Base-by-base conservation (phyloP, 805 yeast species). In the Wickerhamiella alocasiicola region DNA sequence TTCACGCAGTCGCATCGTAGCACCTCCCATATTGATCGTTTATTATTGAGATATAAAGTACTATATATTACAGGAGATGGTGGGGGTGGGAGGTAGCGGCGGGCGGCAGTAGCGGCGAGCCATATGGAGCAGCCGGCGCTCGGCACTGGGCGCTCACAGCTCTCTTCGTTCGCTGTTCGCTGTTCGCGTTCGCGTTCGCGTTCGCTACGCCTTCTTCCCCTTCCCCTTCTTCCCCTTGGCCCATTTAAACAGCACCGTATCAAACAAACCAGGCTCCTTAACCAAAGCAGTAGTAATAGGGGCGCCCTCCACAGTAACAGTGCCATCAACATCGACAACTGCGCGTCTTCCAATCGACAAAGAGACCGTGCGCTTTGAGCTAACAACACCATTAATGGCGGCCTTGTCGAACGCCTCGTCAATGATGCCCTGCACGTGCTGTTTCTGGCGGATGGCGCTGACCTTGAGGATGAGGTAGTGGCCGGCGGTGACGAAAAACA, bases 401-500 rank as follows among this genome's bases (percentile, higher is more conserved):
- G 65, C 67, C 15, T 34, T 43, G 3, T 41, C 46, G 13, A 45
- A 51, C 17, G 59, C 65, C 23, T 60, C 62, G 26, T 47, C 52
- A 25, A 59, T 52, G 19, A 52, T 40, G n/a, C 41, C 27, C 33
- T 47, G 46, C 52, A 81, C 63, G 43, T 82, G 67, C 45, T 70
- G 70, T 37, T 68, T 65, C 49, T 80, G 76, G 44, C 77, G 78
- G 18, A 53, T 59, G 46, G 74, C 62, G 52, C 70, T 73, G 39
- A 79, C 66, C 51, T 61, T 67, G 41, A 78, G 57, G 4, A 76
- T 60, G 12, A 70, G 59, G 50, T 63, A 78, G 50, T 84, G 94
- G 31, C 77, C 71, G 1, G 61, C 52, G 25, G 78, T 67, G 20
- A 72, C 61, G 9, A 79, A 48, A 1, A 73, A 26, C 41, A 65